phyloP scores from a whole-genome alignment of 202 grass and related monocot species.

The Carex arenaria region DNA sequence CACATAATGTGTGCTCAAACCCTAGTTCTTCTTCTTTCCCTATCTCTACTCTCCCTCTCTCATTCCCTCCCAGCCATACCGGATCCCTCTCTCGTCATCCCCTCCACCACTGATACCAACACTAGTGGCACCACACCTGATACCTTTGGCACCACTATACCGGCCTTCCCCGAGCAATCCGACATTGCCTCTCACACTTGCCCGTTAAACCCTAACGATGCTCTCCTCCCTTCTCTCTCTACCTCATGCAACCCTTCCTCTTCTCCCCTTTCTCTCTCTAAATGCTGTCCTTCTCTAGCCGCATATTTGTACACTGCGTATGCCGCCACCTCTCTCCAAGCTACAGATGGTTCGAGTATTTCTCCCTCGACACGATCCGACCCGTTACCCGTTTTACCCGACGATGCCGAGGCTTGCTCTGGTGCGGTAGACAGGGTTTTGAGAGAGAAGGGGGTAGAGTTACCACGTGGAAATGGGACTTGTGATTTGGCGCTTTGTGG shows the following conservation, averaged over 20 bases:
- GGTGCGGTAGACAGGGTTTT: slow-evolving; percentile 65
- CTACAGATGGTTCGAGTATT: background rate
- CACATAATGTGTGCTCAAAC: slow-evolving; percentile 16
- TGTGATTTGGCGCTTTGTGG: slow-evolving; percentile 79
- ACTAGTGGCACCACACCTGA: background rate
- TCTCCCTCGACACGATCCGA: slow-evolving; percentile 22
- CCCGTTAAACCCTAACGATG: slow-evolving; percentile 49
- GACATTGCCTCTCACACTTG: slow-evolving; percentile 57
- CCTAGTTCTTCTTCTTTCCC: background rate
- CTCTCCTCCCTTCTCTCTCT: slow-evolving; percentile 57
- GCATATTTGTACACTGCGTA: slow-evolving; percentile 81
- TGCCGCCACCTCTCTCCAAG: slow-evolving; percentile 50
- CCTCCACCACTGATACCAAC: slow-evolving; percentile 27
- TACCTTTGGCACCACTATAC: slow-evolving; percentile 47
- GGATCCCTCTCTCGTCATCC: slow-evolving; percentile 48
- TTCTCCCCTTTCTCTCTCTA: slow-evolving; percentile 26
- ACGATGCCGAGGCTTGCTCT: slow-evolving; percentile 79
- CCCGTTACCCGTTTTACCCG: slow-evolving; percentile 55
- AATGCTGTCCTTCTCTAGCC: slow-evolving; percentile 73
- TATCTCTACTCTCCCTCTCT: slow-evolving; percentile 6
- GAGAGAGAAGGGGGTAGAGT: slow-evolving; percentile 29
- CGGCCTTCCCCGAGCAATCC: slow-evolving; percentile 96
- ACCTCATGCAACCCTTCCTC: slow-evolving; percentile 35
- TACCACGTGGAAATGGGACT: slow-evolving; percentile 55
- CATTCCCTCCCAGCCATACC: slow-evolving; percentile 38